Base-by-base conservation (phyloP, 2,329 filamentous ascomycete species). In the Fusarium globosum region DNA sequence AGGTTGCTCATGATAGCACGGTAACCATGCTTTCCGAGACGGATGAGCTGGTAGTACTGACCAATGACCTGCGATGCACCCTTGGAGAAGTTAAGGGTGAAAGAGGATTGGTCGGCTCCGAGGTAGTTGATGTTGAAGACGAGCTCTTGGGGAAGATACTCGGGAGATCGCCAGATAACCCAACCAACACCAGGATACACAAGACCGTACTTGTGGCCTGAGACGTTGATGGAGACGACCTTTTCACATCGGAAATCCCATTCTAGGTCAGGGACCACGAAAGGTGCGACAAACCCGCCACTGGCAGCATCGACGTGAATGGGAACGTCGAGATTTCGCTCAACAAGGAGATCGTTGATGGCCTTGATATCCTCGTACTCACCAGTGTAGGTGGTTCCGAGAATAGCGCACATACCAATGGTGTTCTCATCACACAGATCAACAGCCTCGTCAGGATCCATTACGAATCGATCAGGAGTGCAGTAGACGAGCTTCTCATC, bases 101-200 rank as follows among this genome's bases (percentile, higher is more conserved):
- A 98, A 7, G 94, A 97, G 5, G 95, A 93, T 82, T 98, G 96
- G 80, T 98, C 94, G 16, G 96, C 95, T 56, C 96, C 96, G 11
- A 98, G 92, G 85, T 98, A 98, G 88, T 98, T 98, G 89, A 98
- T 98, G 88, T 97, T 98, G 90, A 98, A 98, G 78, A 98, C 94
- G 28, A 98, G 91, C 79, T 98, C 95, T 80, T 96, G 88, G 13
- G 96, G 96, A 6, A 97, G 88, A 83, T 88, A 96, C 81, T 96
- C 92, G 57, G 94, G 89, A 43, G 91, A 89, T 53, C 95, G 91
- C 95, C 95, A 98, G 74, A 98, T 87, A 16, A 96, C 91, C 96
- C 96, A 98, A 66, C 96, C 96, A 20, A 98, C 94, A 81, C 96
- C 95, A 1, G 95, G 95, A 81, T 98, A 97, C 56, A 97, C 86